Base-by-base conservation (phyloP, 257 asterid species). In the Prunella vulgaris region DNA sequence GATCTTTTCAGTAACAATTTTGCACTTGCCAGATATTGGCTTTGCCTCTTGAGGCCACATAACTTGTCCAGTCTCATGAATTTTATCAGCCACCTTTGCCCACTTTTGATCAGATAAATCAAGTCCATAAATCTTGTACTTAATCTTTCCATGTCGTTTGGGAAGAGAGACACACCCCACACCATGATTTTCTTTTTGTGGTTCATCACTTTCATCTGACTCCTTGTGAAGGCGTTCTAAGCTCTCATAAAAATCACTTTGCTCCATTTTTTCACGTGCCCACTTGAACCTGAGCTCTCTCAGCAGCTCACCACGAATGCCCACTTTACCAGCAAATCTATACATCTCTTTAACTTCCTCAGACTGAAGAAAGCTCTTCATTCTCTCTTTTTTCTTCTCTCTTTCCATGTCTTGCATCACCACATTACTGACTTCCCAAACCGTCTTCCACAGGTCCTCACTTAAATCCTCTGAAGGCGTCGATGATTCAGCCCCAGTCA, bases 231-330 rank as follows among this genome's bases (percentile, higher is more conserved):
- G 70, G 15, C 67, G 48, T 68, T 89, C 96, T 77, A 89, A 72
- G 4, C 73, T 76, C 76, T 80, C 76, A 64, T 84, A 84, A 60
- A 81, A 90, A 76, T 90, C 96, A 72, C 85, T 84, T 70, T 90
- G 92, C 74, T 89, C 97, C 97, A 93, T 90, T 60, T 89, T 85
- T 65, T 93, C 88, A 0, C 95, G 86, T 5, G 96, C 97, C 99
- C 97, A 94, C 80, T 91, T 94, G 76, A 90, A 94, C 73, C 99
- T 82, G 9, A 90, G 84, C 81, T 94, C 99, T 75, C 99, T 81
- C 38, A 94, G 81, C 95, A 91, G 81, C 69, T 94, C 96, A 37
- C 97, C 99, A 0, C 92, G 90, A 66, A 94, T 84, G 70, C 99
- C 99, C 5, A 89, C 81, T 80, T 93, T 91, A 67, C 95, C 93